Evolutionary conservation across 306 rosid genomes (phyloP).

Genomic region (Lathyrus aphaca): DNA sequence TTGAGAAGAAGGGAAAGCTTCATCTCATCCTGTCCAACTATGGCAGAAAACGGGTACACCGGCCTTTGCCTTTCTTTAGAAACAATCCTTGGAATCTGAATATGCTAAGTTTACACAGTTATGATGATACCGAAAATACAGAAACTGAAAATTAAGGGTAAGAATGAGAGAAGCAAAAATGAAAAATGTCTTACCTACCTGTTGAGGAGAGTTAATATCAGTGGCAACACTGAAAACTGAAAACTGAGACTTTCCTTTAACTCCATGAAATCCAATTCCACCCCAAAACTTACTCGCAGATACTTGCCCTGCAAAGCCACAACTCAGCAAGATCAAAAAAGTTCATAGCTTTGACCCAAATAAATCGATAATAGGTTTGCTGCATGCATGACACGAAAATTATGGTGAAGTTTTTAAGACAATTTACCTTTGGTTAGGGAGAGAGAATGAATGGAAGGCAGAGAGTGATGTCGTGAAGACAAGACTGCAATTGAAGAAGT

Average conservation of each 20-base stretch:
- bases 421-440: slow-evolving; percentile 61
- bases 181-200: slow-evolving; percentile 52
- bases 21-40: slow-evolving; percentile 99
- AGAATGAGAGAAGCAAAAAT: slow-evolving; percentile 12
- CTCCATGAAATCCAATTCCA: slow-evolving; percentile 60
- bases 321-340: slow-evolving; percentile 11
- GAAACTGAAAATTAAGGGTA: background rate
- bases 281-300: slow-evolving; percentile 57
- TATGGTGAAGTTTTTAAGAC: background rate
- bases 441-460: slow-evolving; percentile 53
- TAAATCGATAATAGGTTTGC: slow-evolving; percentile 38
- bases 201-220: slow-evolving; percentile 68
- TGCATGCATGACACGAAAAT: background rate
- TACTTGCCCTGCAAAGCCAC: slow-evolving; percentile 59
- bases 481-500: slow-evolving; percentile 65
- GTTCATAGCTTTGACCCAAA: slow-evolving; percentile 9
- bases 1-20: slow-evolving; percentile 87
- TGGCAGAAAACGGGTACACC: slow-evolving; percentile 92
- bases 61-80: slow-evolving; percentile 78
- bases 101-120: slow-evolving; percentile 31
- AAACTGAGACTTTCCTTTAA: slow-evolving; percentile 66
- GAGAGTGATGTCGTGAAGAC: slow-evolving; percentile 56
- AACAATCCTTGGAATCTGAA: slow-evolving; percentile 57
- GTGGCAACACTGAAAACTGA: slow-evolving; percentile 82
- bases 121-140: background rate